Conservation (phyloP, 805 yeast species). For the Cyberlindnera subsufficiens region DNA sequence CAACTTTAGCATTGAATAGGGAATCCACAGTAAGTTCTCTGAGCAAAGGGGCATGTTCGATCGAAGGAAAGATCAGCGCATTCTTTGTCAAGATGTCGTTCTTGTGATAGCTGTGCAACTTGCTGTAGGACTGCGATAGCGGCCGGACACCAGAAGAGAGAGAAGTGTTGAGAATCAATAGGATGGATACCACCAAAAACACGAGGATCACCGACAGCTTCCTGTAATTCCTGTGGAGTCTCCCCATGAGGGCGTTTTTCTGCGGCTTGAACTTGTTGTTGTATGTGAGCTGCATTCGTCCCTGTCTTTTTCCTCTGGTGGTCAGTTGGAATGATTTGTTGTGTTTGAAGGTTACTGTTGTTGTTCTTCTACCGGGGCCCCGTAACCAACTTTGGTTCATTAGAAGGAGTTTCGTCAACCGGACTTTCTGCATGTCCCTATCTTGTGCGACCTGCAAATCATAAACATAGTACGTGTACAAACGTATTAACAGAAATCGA, state of each 20-base stretch:
- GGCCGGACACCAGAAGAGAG: background rate
- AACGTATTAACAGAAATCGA: too few relatives aligned
- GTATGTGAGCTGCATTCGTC: conserved; percentile 21
- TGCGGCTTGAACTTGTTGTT: conserved; percentile 24
- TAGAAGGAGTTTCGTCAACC: too few relatives aligned
- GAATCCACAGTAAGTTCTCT: conserved; percentile 49
- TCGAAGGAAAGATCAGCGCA: conserved; percentile 63
- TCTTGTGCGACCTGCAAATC: too few relatives aligned
- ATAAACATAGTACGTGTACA: too few relatives aligned
- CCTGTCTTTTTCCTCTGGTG: too few relatives aligned
- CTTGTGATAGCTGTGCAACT: conserved; percentile 37
- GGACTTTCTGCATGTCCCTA: too few relatives aligned
- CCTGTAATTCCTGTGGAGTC: conserved; percentile 9
- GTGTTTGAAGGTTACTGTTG: too few relatives aligned
- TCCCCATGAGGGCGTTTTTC: conserved; percentile 8
- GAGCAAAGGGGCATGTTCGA: conserved; percentile 60
- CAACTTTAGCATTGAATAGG: conserved; percentile 43
- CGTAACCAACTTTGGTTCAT: too few relatives aligned
- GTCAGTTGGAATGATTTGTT: too few relatives aligned
- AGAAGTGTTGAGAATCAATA: conserved; percentile 6
- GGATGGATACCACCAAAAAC: conserved; percentile 2
- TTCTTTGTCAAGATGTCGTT: conserved; percentile 44
- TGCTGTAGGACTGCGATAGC: conserved; percentile 18
- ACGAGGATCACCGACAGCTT: conserved; percentile 9
- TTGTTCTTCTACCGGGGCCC: too few relatives aligned